Conservation (phyloP, 768 basidiomycete genomes). For the Polyporus arcularius region DNA sequence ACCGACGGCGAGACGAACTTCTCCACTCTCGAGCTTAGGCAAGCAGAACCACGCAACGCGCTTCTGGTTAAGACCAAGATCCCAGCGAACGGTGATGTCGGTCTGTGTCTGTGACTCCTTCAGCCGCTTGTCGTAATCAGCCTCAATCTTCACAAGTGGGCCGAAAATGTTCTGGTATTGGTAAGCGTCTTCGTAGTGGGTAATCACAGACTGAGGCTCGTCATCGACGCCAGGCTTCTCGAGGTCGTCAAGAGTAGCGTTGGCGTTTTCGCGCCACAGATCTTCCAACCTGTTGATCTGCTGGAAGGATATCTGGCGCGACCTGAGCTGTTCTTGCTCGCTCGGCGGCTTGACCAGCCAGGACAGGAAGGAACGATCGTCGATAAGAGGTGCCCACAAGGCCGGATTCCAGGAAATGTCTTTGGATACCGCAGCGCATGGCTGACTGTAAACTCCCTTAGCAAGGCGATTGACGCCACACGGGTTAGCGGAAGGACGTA, state of each 20-base stretch:
- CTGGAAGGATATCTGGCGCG: conserved; percentile 94
- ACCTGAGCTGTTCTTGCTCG: conserved; percentile 94
- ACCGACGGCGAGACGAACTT: conserved; percentile 94
- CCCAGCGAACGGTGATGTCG: conserved; percentile 95
- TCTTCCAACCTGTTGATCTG: conserved; percentile 98
- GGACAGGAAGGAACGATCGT: conserved; percentile 97
- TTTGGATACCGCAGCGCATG: conserved; percentile 94
- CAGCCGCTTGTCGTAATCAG: conserved; percentile 96
- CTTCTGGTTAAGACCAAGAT: conserved; percentile 97
- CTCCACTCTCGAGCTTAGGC: conserved; percentile 97
- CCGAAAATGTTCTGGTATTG: conserved; percentile 99
- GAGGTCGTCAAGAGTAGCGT: conserved; percentile 92
- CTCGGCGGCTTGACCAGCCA: conserved; percentile 98
- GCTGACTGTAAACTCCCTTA: conserved; percentile 66
- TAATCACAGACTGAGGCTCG: conserved; percentile 89
- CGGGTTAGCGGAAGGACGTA: conserved; percentile 41
- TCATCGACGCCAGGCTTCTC: conserved; percentile 98
- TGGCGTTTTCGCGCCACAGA: conserved; percentile 95
- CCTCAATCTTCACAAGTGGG: conserved; percentile 98
- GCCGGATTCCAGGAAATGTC: conserved; percentile 99
- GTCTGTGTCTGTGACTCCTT: conserved; percentile 99
- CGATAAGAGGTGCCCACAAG: conserved; percentile 97
- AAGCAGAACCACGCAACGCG: conserved; percentile 97
- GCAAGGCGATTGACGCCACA: neutral
- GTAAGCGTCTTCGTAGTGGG: conserved; percentile 97